Conservation (phyloP, 2,329 filamentous ascomycete species). For the Colletotrichum somersetense region DNA sequence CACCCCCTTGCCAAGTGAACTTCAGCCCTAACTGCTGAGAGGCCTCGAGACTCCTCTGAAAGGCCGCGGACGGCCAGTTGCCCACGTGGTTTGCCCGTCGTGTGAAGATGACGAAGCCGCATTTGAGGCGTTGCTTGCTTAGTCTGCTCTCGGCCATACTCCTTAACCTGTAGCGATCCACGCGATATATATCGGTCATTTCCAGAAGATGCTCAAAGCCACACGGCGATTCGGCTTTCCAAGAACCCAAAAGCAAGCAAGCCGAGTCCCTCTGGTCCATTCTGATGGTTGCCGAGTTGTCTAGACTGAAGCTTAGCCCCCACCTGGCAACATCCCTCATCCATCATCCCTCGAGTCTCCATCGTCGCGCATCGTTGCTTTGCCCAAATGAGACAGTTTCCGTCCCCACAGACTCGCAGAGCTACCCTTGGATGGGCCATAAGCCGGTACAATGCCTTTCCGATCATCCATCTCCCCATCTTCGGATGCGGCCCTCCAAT, state of each 20-base stretch:
- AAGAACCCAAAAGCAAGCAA: no score
- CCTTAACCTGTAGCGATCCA: background rate
- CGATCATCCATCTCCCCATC: background rate
- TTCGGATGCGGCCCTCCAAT: background rate
- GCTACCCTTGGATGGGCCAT: background rate
- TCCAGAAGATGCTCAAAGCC: background rate
- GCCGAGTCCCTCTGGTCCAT: background rate
- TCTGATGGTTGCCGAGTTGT: background rate
- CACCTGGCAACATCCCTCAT: background rate
- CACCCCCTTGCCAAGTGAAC: background rate
- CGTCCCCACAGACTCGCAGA: background rate
- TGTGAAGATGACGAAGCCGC: background rate
- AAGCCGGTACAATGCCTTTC: fast-evolving
- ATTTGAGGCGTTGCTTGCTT: background rate
- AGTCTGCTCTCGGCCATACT: background rate
- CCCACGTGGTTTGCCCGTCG: background rate
- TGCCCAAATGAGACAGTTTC: background rate
- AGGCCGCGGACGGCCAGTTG: background rate
- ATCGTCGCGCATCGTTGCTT: background rate
- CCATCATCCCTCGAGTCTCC: background rate
- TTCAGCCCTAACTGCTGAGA: background rate
- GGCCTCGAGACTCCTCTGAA: background rate
- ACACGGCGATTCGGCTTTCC: background rate
- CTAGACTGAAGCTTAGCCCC: conserved; percentile 1
- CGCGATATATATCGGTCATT: background rate